These are phyloP conservation scores for Crucihimalaya himalaica DNA, from an alignment of 345 rosid species.

Conservation along the genomic window DNA sequence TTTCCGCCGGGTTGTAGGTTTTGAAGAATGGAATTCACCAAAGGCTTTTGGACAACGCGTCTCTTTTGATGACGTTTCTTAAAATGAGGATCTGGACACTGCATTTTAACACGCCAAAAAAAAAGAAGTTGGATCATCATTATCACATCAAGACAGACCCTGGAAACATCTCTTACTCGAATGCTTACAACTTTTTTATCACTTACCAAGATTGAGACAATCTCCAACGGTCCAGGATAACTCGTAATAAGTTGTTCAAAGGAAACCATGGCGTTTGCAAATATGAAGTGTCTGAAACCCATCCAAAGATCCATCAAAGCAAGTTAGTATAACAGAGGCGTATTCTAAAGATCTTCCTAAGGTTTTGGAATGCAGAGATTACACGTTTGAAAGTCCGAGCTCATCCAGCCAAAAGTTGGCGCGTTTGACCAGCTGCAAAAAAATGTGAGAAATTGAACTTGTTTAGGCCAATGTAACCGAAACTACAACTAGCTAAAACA, in stretches of 20 bases:
- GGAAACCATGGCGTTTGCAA: constrained; percentile 80
- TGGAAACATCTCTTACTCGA: background rate
- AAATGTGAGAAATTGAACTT: constrained; percentile 11
- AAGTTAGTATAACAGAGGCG: constrained; percentile 2
- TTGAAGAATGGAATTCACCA: constrained; percentile 61
- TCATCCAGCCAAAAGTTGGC: constrained; percentile 82
- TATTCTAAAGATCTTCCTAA: background rate
- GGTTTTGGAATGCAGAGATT: constrained; percentile 31
- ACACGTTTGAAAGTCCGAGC: constrained; percentile 74
- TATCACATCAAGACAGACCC: background rate
- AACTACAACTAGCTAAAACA: constrained; percentile 37
- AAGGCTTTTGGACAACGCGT: constrained; percentile 82
- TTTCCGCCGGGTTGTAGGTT: constrained; percentile 72
- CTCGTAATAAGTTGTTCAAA: constrained; percentile 59
- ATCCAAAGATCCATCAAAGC: constrained; percentile 28
- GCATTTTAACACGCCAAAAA: constrained; percentile 30
- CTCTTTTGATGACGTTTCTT: constrained; percentile 91
- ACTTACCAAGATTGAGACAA: constrained; percentile 88
- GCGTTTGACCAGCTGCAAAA: constrained; percentile 74
- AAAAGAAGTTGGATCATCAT: constrained; percentile 13
- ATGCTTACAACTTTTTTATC: background rate
- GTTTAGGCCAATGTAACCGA: constrained; percentile 28
- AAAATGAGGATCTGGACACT: constrained; percentile 99
- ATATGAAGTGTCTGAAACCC: constrained; percentile 72
- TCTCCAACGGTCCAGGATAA: constrained; percentile 79